A percentile compares a stretch with the other conserved stretches of the same genome.
Evolutionary conservation across 495 filamentous ascomycete genomes (phyloP).

Genomic region (Amphirosellinia nigrospora): DNA sequence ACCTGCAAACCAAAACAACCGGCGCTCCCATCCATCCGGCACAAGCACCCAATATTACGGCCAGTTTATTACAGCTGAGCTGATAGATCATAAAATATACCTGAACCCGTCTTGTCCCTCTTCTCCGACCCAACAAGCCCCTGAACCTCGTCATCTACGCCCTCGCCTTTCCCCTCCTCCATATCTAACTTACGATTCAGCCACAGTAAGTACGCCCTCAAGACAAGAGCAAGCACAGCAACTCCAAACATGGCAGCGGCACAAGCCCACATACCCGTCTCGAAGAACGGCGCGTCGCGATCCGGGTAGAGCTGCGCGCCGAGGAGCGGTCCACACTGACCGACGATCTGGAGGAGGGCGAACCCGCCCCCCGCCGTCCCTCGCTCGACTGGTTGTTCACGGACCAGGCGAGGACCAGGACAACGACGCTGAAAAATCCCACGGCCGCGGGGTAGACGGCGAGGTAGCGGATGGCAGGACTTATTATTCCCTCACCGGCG

Average conservation of each 20-base stretch:
- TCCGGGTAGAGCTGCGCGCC: conserved; percentile 76
- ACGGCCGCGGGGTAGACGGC: conserved; percentile 73
- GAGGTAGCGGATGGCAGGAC: conserved; percentile 60
- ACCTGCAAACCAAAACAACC: background rate
- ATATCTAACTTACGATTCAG: conserved; percentile 64
- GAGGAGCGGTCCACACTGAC: conserved; percentile 74
- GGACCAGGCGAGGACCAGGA: conserved; percentile 76
- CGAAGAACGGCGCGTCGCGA: conserved; percentile 65
- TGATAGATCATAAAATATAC: conserved; percentile 43
- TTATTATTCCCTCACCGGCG: conserved; percentile 20
- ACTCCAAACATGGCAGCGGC: conserved; percentile 71
- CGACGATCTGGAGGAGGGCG: conserved; percentile 71
- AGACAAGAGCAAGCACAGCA: conserved; percentile 57
- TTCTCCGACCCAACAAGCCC: conserved; percentile 25
- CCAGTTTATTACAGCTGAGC: background rate
- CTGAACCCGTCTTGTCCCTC: conserved; percentile 35
- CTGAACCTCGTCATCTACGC: conserved; percentile 30
- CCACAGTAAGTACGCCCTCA: conserved; percentile 62
- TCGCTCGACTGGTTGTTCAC: conserved; percentile 74
- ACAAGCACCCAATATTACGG: background rate
- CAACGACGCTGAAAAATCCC: conserved; percentile 73
- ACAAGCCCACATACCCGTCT: conserved; percentile 69
- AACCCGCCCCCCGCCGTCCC: conserved; percentile 71
- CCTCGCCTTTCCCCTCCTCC: conserved; percentile 30
- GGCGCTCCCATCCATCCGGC: background rate